Evolutionary conservation across 2,329 filamentous ascomycete genomes (phyloP).

Genomic region (Pseudogymnoascus sp.): DNA sequence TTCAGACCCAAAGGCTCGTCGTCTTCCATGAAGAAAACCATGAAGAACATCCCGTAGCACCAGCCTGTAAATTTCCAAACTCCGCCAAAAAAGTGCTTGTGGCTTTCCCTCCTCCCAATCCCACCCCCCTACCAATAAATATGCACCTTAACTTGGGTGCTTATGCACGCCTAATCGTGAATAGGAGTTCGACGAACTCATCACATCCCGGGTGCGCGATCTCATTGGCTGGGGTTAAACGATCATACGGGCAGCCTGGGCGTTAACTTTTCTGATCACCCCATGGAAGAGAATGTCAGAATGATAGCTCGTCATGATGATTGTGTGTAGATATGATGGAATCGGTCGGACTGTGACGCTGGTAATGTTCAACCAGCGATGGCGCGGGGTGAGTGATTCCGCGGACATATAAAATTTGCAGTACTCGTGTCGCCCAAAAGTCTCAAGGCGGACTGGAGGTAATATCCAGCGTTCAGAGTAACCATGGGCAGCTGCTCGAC

Average conservation of each 20-base stretch:
- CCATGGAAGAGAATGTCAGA: background rate
- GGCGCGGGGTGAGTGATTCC: background rate
- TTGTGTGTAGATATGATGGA: background rate
- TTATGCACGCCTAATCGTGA: slow-evolving; percentile 1
- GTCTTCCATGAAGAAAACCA: background rate
- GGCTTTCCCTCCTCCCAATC: background rate
- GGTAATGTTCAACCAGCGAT: background rate
- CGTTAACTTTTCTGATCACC: background rate
- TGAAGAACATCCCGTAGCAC: background rate
- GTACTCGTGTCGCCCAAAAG: background rate
- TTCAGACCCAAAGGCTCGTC: background rate
- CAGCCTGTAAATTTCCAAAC: background rate
- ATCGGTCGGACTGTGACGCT: background rate
- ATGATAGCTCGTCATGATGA: background rate
- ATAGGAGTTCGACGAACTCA: background rate
- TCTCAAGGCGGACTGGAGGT: background rate
- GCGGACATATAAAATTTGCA: background rate
- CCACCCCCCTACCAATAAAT: background rate
- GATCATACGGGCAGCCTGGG: background rate
- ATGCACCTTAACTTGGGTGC: background rate
- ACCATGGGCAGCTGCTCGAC: background rate
- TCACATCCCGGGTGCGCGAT: background rate
- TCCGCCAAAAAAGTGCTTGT: background rate
- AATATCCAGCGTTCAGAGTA: background rate
- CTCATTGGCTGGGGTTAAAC: background rate